Conservation (phyloP, 2,329 filamentous ascomycete species). For the Pseudogymnoascus sp. region DNA sequence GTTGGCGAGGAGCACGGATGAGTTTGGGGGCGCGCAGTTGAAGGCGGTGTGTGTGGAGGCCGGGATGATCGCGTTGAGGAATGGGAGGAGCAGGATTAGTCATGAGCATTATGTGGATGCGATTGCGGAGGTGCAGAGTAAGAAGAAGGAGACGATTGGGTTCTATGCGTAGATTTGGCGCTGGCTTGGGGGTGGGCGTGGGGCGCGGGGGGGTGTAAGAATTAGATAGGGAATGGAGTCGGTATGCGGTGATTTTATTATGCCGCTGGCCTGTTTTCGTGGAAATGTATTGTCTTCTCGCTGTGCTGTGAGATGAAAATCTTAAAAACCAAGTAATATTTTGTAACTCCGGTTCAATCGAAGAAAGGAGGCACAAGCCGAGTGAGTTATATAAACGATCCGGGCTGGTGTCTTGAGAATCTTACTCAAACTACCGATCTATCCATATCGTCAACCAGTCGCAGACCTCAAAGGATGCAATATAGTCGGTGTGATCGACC, state of each 20-base stretch:
- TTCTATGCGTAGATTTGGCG: conserved; percentile 20
- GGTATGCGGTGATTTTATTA: not conserved
- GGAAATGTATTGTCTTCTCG: not conserved
- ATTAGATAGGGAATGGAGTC: conserved; percentile 1
- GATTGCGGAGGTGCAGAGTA: conserved; percentile 87
- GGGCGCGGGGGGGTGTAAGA: not conserved
- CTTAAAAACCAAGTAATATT: not conserved
- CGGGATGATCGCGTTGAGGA: conserved; percentile 95
- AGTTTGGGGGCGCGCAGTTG: conserved; percentile 95
- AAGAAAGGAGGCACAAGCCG: not conserved
- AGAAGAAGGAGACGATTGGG: conserved; percentile 78
- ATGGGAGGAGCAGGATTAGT: conserved; percentile 91
- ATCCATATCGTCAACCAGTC: too few relatives aligned
- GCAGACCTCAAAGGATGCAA: too few relatives aligned
- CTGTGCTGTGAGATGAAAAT: not conserved
- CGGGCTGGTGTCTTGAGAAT: too few relatives aligned
- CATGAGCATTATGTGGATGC: conserved; percentile 99
- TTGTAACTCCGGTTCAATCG: not conserved
- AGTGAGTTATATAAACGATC: not conserved
- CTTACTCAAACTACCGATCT: too few relatives aligned
- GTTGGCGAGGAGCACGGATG: conserved; percentile 90
- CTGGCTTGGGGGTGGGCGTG: not conserved
- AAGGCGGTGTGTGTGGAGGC: conserved; percentile 99
- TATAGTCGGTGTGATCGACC: too few relatives aligned
- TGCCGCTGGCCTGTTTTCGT: not conserved